phyloP scores from a whole-genome alignment of 106 monocot genomes.

The Narthecium ossifragum region DNA sequence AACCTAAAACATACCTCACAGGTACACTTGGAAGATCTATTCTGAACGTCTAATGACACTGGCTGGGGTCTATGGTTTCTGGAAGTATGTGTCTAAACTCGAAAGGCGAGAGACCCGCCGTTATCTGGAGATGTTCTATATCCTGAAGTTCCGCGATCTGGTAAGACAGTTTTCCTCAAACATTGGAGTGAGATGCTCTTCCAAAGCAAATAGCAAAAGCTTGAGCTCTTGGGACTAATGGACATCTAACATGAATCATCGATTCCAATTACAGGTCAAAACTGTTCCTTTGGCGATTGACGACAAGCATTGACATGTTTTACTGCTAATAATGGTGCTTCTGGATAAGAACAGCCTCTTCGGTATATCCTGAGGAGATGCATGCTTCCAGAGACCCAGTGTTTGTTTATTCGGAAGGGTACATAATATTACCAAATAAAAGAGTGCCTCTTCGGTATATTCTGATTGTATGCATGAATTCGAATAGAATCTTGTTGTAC shows the following conservation, averaged over 20 bases:
- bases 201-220: neutral
- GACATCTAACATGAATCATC: neutral
- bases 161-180: constrained; percentile 25
- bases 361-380: too few relatives aligned
- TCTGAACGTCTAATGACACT: constrained; percentile 91
- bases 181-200: too few relatives aligned
- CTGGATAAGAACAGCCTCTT: too few relatives aligned
- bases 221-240: neutral
- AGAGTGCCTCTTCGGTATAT: too few relatives aligned
- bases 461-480: too few relatives aligned
- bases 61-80: constrained; percentile 90
- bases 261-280: constrained; percentile 20
- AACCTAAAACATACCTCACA: constrained; percentile 2
- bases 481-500: too few relatives aligned
- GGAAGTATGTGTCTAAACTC: constrained; percentile 91
- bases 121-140: constrained; percentile 97
- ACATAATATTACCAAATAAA: too few relatives aligned
- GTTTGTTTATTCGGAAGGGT: too few relatives aligned
- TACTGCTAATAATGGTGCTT: too few relatives aligned
- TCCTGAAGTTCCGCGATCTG: constrained; percentile 82
- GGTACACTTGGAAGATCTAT: constrained; percentile 97
- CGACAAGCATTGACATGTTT: neutral
- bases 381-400: too few relatives aligned
- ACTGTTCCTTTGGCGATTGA: constrained; percentile 25
- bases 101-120: constrained; percentile 87